A percentile compares a stretch with the other conserved stretches of the same genome.
Evolutionary conservation across 257 asterid species (phyloP).

Genomic region (Lycium barbarum): DNA sequence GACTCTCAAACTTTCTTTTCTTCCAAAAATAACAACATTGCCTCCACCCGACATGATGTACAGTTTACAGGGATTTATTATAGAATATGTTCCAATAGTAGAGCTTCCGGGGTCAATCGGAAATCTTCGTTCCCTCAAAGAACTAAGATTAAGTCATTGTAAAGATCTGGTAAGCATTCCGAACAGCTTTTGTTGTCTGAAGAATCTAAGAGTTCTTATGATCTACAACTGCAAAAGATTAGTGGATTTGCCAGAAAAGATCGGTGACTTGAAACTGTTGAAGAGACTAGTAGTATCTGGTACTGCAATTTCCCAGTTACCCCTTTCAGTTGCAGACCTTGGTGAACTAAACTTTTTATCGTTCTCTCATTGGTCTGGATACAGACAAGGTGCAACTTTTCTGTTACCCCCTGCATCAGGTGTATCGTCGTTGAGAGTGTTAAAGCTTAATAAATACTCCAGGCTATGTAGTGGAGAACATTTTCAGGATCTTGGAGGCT

Average conservation of each 20-base stretch:
- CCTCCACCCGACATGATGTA: not conserved
- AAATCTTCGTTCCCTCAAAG: constrained; percentile 22
- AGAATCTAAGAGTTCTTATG: not conserved
- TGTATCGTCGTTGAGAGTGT: constrained; percentile 8
- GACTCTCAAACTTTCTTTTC: constrained; percentile 26
- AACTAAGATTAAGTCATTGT: constrained; percentile 17
- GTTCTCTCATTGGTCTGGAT: constrained; percentile 11
- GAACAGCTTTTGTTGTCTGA: constrained; percentile 22
- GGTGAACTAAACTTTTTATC: constrained; percentile 1
- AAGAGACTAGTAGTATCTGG: constrained; percentile 18
- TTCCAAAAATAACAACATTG: not conserved
- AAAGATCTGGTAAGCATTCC: constrained; percentile 28
- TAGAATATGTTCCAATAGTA: constrained; percentile 22
- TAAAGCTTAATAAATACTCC: not conserved
- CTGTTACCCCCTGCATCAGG: constrained; percentile 26
- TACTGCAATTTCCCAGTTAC: constrained; percentile 17
- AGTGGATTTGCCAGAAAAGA: constrained; percentile 5
- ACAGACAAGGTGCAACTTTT: constrained; percentile 26
- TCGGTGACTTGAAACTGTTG: not conserved
- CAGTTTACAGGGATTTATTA: not conserved
- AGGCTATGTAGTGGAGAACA: constrained; percentile 8
- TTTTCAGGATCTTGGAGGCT: constrained; percentile 13
- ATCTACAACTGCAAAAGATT: constrained; percentile 21
- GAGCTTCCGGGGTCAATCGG: constrained; percentile 26
- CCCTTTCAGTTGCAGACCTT: constrained; percentile 6